These are phyloP conservation scores for Eucalyptus lansdowneana DNA, from an alignment of 345 rosid species.

Conservation along the genomic window DNA sequence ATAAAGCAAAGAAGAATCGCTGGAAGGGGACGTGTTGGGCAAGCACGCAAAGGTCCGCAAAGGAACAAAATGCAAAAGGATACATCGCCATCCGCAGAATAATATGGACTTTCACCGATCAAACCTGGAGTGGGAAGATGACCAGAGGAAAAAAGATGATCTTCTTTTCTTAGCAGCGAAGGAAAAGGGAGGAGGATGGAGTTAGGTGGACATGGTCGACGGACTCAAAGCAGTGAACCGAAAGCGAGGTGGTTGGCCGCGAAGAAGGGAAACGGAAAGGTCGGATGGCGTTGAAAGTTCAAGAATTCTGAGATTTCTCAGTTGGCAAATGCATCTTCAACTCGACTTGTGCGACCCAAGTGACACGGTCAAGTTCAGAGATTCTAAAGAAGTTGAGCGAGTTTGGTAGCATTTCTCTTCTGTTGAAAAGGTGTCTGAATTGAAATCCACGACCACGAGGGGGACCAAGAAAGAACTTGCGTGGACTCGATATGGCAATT, in stretches of 20 bases:
- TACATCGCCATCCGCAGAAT: background rate
- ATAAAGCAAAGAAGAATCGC: background rate
- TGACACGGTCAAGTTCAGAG: background rate
- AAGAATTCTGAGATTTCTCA: background rate
- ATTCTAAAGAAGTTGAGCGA: background rate
- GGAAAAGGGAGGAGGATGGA: background rate
- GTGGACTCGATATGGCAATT: background rate
- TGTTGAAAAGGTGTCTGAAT: background rate
- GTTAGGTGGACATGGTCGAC: background rate
- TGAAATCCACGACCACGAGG: background rate
- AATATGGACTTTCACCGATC: background rate
- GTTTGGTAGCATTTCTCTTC: background rate
- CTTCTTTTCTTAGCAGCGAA: background rate
- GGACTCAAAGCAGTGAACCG: background rate
- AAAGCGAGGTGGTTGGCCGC: background rate
- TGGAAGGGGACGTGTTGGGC: background rate
- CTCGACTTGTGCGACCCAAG: background rate
- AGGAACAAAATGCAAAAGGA: background rate
- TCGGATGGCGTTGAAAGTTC: background rate
- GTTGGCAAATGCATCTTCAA: background rate
- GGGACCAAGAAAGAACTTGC: background rate
- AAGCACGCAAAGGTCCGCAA: background rate
- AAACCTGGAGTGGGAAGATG: background rate
- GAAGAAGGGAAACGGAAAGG: background rate
- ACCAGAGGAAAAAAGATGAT: background rate